phyloP scores from a whole-genome alignment of 257 asterid species.

The Ajuga chamaepitys region DNA sequence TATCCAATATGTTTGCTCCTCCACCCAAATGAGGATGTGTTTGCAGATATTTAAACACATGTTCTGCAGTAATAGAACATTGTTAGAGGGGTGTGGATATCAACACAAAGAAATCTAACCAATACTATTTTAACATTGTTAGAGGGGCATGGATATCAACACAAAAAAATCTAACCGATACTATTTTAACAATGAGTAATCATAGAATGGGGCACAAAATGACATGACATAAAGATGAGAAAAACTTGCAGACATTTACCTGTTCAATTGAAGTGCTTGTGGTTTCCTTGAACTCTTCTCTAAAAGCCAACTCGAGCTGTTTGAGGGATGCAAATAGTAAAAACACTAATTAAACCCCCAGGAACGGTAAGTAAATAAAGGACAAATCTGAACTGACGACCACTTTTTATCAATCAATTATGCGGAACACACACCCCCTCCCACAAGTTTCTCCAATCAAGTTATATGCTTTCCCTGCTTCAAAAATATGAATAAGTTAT shows the following conservation, averaged over 20 bases:
- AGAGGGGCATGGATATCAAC: too few species aligned
- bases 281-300: conserved; percentile 59
- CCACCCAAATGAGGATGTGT: conserved; percentile 86
- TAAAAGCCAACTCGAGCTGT: conserved; percentile 89
- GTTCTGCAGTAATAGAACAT: conserved; percentile 36
- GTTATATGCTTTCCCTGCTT: not conserved
- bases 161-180: not conserved
- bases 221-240: not conserved
- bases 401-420: not conserved
- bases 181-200: not conserved
- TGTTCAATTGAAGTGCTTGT: conserved; percentile 58
- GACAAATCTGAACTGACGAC: conserved; percentile 1
- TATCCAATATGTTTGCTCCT: conserved; percentile 95
- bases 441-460: too few species aligned
- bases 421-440: not conserved
- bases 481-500: not conserved
- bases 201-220: not conserved
- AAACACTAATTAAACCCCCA: conserved; percentile 21
- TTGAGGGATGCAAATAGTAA: conserved; percentile 17
- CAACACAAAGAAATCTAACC: not conserved
- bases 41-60: conserved; percentile 55
- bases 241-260: conserved; percentile 33
- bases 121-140: not conserved
- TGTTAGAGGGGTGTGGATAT: conserved; percentile 14
- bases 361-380: conserved; percentile 7